Evolutionary conservation across 805 yeast genomes (phyloP), one percentile per base, ranked within the genome.

Genomic region (Cyberlindnera maclurae): DNA sequence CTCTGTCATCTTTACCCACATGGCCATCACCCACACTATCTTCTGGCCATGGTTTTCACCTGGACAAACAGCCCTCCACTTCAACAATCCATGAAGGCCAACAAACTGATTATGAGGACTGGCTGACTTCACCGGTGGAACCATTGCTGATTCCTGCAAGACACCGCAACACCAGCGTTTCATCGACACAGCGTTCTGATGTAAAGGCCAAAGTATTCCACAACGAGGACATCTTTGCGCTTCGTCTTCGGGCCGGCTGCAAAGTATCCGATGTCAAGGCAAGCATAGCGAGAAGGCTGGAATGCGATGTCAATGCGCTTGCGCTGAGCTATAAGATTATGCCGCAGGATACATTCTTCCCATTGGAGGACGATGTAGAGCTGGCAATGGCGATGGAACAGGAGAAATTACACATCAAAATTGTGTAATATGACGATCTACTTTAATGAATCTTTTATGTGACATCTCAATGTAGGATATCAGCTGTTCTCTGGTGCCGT

Each of bases 221-320:
- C 24, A 36, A 45, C 22, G 47, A 47, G 27, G 59, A 55, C 33
- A 55, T 54, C 28, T 54, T 54, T 42, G 59, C 59, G 2, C 24
- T 55, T 7, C 47, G 43, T 33, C 37, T 49, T 13, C 42, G 31
- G 15, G 33, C 24, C 8, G 38, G 33, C 5, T 18, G 34, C 1
- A 30, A 31, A 2, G 30, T 54, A 12, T 13, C 30, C 3, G 38
- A 33, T 1, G 33, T 55, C 6, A 50, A 40, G 39, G 36, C 37
- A 7, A 45, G 51, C 6, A 50, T 55, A 18, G 29, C 48, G 6
- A 54, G 47, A 26, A 52, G 58, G 37, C 20, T 55, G 15, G 57
- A 54, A 39, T 42, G 48, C 15, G 51, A 48, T 28, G 28, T 33
- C 5, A 35, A 27, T 5, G 28, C 33, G 1, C 15, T 52, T 22